Evolutionary conservation across 106 monocot genomes (phyloP).

Genomic region (Platanthera zijinensis): DNA sequence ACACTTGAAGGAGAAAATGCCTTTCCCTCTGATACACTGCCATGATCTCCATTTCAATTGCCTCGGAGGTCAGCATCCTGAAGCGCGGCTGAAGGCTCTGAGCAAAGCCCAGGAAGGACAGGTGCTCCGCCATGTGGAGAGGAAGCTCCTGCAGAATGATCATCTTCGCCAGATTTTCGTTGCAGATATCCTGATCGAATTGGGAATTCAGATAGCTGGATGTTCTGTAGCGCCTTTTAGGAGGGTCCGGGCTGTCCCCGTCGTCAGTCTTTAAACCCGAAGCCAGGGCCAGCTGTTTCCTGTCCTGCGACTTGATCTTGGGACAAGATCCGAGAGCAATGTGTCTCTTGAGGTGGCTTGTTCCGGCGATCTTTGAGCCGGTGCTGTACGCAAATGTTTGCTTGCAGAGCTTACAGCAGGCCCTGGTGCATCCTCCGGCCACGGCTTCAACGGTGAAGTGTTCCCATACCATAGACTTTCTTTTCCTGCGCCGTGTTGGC

Average conservation of each 20-base stretch:
- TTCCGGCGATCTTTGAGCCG: conserved; percentile 83
- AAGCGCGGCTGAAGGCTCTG: conserved; percentile 81
- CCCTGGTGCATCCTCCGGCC: conserved; percentile 53
- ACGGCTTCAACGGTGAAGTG: conserved; percentile 78
- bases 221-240: conserved; percentile 67
- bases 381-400: conserved; percentile 89
- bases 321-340: conserved; percentile 76
- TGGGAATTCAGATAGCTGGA: conserved; percentile 20
- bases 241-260: conserved; percentile 34
- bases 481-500: conserved; percentile 46
- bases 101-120: conserved; percentile 54
- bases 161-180: conserved; percentile 70
- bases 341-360: conserved; percentile 93
- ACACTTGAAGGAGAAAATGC: conserved; percentile 41
- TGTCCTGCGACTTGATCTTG: conserved; percentile 54
- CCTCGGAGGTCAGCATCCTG: conserved; percentile 34
- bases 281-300: conserved; percentile 41
- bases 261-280: conserved; percentile 27
- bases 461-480: conserved; percentile 89
- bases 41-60: conserved; percentile 55
- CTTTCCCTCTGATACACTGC: conserved; percentile 68
- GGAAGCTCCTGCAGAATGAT: conserved; percentile 88
- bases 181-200: conserved; percentile 75
- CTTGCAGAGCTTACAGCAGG: conserved; percentile 89
- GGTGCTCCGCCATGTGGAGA: conserved; percentile 73